Evolutionary conservation across 2,329 filamentous ascomycete species (phyloP).

Genomic region (Colletotrichum tanaceti): DNA sequence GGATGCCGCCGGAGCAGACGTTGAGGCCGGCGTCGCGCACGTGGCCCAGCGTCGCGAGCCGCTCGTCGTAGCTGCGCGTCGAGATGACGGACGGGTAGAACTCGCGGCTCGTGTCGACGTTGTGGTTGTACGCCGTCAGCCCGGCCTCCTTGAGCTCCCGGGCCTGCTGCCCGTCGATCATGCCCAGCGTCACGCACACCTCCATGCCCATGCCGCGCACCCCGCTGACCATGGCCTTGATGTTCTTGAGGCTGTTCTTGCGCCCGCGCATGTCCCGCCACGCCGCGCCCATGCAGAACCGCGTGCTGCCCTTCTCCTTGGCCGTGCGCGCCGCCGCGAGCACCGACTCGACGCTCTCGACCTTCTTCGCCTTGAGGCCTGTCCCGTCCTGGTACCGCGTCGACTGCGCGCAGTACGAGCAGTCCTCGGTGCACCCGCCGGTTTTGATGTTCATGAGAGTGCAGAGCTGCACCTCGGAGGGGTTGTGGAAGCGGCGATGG

Average conservation of each 20-base stretch:
- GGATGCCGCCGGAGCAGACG: slow-evolving; percentile 89
- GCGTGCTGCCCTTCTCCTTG: slow-evolving; percentile 84
- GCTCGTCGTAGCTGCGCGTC: slow-evolving; percentile 87
- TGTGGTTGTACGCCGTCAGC: slow-evolving; percentile 93
- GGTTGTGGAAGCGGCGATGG: slow-evolving; percentile 87
- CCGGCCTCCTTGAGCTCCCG: slow-evolving; percentile 85
- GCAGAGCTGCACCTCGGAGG: slow-evolving; percentile 87
- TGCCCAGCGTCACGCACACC: slow-evolving; percentile 91
- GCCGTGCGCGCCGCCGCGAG: slow-evolving; percentile 81
- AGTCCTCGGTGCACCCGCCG: slow-evolving; percentile 91
- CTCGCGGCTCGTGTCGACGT: slow-evolving; percentile 89
- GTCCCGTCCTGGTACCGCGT: slow-evolving; percentile 82
- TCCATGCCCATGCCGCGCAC: slow-evolving; percentile 88
- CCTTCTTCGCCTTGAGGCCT: slow-evolving; percentile 81
- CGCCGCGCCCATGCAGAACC: slow-evolving; percentile 95
- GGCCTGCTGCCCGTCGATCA: slow-evolving; percentile 87
- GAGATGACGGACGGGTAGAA: slow-evolving; percentile 90
- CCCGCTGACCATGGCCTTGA: slow-evolving; percentile 86
- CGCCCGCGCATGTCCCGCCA: slow-evolving; percentile 95
- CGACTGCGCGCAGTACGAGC: slow-evolving; percentile 91
- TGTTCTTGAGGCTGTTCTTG: slow-evolving; percentile 84
- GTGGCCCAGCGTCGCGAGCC: slow-evolving; percentile 80
- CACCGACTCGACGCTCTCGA: slow-evolving; percentile 83
- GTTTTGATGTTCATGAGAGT: slow-evolving; percentile 98
- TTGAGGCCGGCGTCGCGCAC: slow-evolving; percentile 89